Base-by-base conservation (phyloP, 1,139 yeast species). In the Geotrichum macrosporum region DNA sequence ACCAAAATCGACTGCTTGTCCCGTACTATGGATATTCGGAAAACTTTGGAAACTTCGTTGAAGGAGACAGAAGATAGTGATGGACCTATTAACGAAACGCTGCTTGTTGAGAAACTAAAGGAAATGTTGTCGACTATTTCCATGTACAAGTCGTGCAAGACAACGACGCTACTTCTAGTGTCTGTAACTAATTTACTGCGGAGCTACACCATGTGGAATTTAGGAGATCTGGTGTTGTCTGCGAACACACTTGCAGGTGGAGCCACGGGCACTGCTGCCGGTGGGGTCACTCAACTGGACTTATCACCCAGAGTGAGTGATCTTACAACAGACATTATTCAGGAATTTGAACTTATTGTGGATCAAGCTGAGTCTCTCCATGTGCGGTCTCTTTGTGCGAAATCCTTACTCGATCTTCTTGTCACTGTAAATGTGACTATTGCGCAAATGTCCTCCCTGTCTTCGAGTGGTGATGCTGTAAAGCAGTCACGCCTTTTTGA, bases 171-270 rank as follows among this genome's bases (percentile, higher is more conserved):
- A 9, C 29, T 45, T 10, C 43, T 54, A 15, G 50, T 47, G 3
- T 41, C 49, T 2, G 36, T 45, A 9, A 36, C 53, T n/a, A 52
- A 47, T 27, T 16, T 57, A 6, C 44, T 57, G 4, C 52, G 58
- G 15, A 54, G 51, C 38, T 56, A 56, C 37, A 47, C 52, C 24
- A 51, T 57, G 34, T 57, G 58, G 55, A 57, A 56, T 35, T 40
- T 56, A 19, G 53, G 56, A 13, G 44, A 49, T 21, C 50, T 53
- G 8, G 36, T 47, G 9, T 44, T 35, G 18, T 42, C 41, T 15
- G 48, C 50, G 10, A 36, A 35, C 8, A 30, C 19, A 16, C 12
- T 30, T 30, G 44, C 35, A 13, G 46, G 35, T 35, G 47, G 43
- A 9, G n/a, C n/a, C n/a, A n/a, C n/a, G n/a, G n/a, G n/a, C n/a